Evolutionary conservation across 164 flowering plant genomes (phyloP).

Genomic region (Pachysandra terminalis): DNA sequence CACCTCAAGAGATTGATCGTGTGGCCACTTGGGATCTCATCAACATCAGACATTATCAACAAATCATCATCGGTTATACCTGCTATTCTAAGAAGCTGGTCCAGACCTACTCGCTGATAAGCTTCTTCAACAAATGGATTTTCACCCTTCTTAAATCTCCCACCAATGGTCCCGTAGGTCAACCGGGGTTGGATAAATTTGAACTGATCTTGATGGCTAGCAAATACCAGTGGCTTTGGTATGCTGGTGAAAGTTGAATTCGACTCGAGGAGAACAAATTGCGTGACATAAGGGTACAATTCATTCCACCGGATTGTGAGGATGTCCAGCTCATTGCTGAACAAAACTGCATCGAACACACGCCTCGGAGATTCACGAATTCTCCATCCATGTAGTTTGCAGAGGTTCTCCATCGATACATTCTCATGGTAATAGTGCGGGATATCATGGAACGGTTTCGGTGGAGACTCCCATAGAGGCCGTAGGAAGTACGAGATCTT

Average conservation of each 20-base stretch:
- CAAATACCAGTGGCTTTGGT: constrained; percentile 59
- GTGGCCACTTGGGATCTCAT: constrained; percentile 88
- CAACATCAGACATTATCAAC: constrained; percentile 94
- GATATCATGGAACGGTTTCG: constrained; percentile 63
- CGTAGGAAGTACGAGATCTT: constrained; percentile 74
- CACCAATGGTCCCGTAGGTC: constrained; percentile 76
- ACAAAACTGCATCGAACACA: constrained; percentile 84
- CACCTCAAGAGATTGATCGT: constrained; percentile 81
- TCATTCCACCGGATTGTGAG: constrained; percentile 83
- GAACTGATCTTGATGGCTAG: constrained; percentile 48
- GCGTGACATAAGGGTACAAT: constrained; percentile 69
- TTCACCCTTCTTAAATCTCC: constrained; percentile 71
- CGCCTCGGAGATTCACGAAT: constrained; percentile 79
- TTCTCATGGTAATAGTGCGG: constrained; percentile 85
- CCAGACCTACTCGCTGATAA: constrained; percentile 82
- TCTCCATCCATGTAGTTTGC: constrained; percentile 91
- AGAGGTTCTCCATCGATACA: constrained; percentile 71
- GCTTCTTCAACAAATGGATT: constrained; percentile 96
- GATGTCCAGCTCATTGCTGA: constrained; percentile 80
- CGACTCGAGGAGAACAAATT: constrained; percentile 85
- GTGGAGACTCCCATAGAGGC: constrained; percentile 91
- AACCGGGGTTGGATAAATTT: constrained; percentile 59
- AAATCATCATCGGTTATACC: constrained; percentile 87
- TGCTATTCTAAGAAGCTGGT: constrained; percentile 69
- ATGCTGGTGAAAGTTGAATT: constrained; percentile 87